These are phyloP conservation scores for Solanum sitiens DNA, from an alignment of 257 asterid species.

Conservation along the genomic window DNA sequence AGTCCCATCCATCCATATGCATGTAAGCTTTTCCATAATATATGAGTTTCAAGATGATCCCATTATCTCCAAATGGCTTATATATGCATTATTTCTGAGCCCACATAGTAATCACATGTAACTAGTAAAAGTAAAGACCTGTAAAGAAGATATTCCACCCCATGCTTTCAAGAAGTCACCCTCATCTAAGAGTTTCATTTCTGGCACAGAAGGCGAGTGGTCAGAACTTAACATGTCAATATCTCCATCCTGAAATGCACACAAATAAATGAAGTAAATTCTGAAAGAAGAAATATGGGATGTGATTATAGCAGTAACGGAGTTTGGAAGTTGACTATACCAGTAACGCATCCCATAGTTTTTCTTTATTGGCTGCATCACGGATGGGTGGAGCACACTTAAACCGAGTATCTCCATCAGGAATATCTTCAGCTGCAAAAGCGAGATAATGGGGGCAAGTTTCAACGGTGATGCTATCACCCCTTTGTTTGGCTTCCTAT, in stretches of 20 bases:
- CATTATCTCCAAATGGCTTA: neutral
- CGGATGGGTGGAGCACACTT: slow-evolving; percentile 98
- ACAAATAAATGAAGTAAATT: neutral
- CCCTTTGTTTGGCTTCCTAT: slow-evolving; percentile 76
- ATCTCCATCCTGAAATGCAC: slow-evolving; percentile 58
- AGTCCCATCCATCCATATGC: neutral
- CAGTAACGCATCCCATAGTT: slow-evolving; percentile 79
- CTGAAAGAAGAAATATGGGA: neutral
- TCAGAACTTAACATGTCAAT: slow-evolving; percentile 95
- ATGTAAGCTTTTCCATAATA: neutral
- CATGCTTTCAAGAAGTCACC: slow-evolving; percentile 91
- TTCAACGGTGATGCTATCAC: slow-evolving; percentile 83
- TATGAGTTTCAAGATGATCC: neutral
- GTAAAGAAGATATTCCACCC: slow-evolving; percentile 97
- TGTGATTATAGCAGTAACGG: neutral
- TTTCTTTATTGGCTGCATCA: slow-evolving; percentile 59
- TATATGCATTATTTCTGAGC: neutral
- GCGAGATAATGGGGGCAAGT: slow-evolving; percentile 99
- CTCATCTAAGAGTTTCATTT: slow-evolving; percentile 65
- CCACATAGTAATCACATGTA: neutral
- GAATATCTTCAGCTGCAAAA: slow-evolving; percentile 88
- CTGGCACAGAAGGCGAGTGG: slow-evolving; percentile 86
- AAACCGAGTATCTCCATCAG: slow-evolving; percentile 93
- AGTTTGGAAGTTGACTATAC: slow-evolving; percentile 17
- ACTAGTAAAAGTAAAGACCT: slow-evolving; percentile 29